Conservation (phyloP, 2,329 filamentous ascomycete genomes). For the Trichoderma breve region DNA sequence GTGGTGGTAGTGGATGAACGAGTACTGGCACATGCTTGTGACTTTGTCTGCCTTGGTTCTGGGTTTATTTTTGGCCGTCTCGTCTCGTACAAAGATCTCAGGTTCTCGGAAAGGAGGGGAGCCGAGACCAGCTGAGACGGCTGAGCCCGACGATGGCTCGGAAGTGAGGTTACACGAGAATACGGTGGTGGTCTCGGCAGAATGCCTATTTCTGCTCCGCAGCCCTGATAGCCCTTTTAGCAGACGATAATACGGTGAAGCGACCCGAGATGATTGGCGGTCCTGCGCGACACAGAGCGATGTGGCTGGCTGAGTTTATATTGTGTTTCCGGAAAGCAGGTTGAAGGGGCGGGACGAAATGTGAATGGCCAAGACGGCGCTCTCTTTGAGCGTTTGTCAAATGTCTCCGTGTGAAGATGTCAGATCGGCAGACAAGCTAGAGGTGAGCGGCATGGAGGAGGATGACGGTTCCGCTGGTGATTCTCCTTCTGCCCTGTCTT, state of each 20-base stretch:
- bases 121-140: background rate
- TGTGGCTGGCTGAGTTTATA: constrained; percentile 12
- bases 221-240: background rate
- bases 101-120: background rate
- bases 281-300: background rate
- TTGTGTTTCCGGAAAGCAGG: background rate
- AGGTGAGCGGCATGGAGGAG: background rate
- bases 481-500: background rate
- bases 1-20: constrained; percentile 53
- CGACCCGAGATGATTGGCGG: background rate
- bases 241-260: background rate
- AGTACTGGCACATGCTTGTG: constrained; percentile 48
- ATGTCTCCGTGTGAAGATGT: background rate
- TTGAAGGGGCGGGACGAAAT: background rate
- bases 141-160: constrained; percentile 17
- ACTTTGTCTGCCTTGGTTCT: background rate
- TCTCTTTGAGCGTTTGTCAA: background rate
- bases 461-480: background rate
- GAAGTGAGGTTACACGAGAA: constrained; percentile 16
- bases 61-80: background rate
- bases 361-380: background rate
- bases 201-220: constrained; percentile 17
- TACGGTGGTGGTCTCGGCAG: constrained; percentile 27
- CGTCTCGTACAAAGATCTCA: background rate
- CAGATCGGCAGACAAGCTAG: background rate